Evolutionary conservation across 2,329 filamentous ascomycete species (phyloP).

Genomic region (Ophiocordyceps polyrhachis-furcata): DNA sequence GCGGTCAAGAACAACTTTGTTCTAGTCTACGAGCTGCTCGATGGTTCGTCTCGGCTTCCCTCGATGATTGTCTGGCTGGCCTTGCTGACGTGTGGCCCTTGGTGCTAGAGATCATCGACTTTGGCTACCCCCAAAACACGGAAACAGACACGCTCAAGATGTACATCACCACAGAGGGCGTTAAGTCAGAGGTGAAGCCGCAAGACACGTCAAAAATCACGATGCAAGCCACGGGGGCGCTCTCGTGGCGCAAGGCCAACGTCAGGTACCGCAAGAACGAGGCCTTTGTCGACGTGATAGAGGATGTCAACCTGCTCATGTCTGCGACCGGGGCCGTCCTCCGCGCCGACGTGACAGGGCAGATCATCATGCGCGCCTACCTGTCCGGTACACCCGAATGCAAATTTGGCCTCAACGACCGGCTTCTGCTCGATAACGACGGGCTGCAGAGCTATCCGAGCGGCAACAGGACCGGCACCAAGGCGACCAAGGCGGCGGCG

Average conservation of each 20-base stretch:
- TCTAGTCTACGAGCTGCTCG: constrained; percentile 87
- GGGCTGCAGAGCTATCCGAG: constrained; percentile 45
- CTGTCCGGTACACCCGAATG: constrained; percentile 92
- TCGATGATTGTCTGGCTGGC: neutral
- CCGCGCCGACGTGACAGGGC: constrained; percentile 86
- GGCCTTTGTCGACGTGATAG: constrained; percentile 97
- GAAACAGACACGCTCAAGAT: constrained; percentile 98
- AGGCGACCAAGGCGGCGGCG: constrained; percentile 86
- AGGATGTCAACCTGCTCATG: constrained; percentile 97
- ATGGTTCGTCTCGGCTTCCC: constrained; percentile 38
- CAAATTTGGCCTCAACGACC: constrained; percentile 96
- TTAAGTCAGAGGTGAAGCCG: constrained; percentile 72
- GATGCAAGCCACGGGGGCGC: constrained; percentile 93
- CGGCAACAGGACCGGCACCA: constrained; percentile 62
- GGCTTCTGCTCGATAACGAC: constrained; percentile 71
- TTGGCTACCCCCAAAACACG: constrained; percentile 97
- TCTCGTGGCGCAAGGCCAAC: constrained; percentile 92
- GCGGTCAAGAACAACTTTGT: constrained; percentile 99
- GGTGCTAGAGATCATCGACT: constrained; percentile 81
- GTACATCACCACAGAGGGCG: constrained; percentile 99
- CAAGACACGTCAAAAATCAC: constrained; percentile 97
- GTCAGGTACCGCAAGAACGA: constrained; percentile 99
- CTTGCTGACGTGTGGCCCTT: neutral
- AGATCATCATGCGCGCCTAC: constrained; percentile 98
- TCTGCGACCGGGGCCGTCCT: constrained; percentile 93